Percentiles rank a stretch among this genome's conserved stretches.
These are phyloP conservation scores for Talaromyces proteolyticus DNA, from an alignment of 495 filamentous ascomycete genomes.

Conservation along the genomic window DNA sequence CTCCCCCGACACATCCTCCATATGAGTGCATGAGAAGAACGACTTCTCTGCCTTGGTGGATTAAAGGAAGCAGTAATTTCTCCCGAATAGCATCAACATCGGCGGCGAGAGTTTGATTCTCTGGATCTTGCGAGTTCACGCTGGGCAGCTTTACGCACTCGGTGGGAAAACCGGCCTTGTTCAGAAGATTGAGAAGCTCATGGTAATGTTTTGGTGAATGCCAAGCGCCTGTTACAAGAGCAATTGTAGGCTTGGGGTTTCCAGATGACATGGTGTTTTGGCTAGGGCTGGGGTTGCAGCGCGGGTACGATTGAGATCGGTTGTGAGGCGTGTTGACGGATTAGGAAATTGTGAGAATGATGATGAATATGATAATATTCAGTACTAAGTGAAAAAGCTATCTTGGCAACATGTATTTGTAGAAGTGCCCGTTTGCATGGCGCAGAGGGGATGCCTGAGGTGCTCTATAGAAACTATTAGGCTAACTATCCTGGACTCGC, in stretches of 20 bases:
- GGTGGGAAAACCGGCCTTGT: conserved; percentile 19
- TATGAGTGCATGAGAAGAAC: conserved; percentile 20
- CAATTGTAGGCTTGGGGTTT: conserved; percentile 12
- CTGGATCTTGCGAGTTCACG: conserved; percentile 12
- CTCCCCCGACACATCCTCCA: conserved; percentile 18
- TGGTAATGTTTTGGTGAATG: conserved; percentile 33
- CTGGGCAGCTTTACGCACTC: conserved; percentile 19
- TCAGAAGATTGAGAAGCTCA: conserved; percentile 23
- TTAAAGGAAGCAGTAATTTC: conserved; percentile 6
- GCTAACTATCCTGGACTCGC: too few relatives aligned
- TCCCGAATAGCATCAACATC: conserved; percentile 6
- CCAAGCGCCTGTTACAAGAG: conserved; percentile 38
- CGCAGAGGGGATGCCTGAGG: too few relatives aligned
- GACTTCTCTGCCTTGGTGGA: conserved; percentile 19
- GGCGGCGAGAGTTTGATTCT: not conserved
- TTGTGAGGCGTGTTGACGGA: too few relatives aligned
- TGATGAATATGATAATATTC: too few relatives aligned
- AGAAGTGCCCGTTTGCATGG: too few relatives aligned
- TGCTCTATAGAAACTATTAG: too few relatives aligned
- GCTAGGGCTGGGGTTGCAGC: not conserved
- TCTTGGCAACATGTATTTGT: too few relatives aligned
- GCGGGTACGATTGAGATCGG: not conserved
- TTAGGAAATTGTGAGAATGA: too few relatives aligned
- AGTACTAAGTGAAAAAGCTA: too few relatives aligned
- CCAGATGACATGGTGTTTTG: not conserved